A percentile compares a stretch with the other conserved stretches of the same genome.
These are phyloP conservation scores for Tetrastigma voinierianum DNA, from an alignment of 164 flowering plant genomes.

Conservation along the genomic window DNA sequence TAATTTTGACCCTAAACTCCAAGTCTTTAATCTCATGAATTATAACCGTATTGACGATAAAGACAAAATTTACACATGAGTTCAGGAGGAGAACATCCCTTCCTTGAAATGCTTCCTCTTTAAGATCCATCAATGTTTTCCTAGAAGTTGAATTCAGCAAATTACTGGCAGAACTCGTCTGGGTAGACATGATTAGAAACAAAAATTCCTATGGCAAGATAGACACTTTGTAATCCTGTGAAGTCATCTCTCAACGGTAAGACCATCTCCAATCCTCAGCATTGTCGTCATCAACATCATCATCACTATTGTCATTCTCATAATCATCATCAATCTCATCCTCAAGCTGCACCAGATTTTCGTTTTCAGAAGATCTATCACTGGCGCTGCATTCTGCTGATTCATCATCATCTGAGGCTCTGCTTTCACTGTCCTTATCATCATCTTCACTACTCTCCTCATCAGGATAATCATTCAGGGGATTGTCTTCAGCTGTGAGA, in stretches of 20 bases:
- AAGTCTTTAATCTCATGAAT: no score
- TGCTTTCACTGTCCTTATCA: constrained; percentile 30
- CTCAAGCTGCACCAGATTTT: constrained; percentile 2
- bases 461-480: constrained; percentile 71
- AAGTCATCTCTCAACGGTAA: constrained; percentile 1
- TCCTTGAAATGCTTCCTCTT: no score
- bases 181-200: no score
- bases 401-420: constrained; percentile 23
- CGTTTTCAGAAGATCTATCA: constrained; percentile 2
- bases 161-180: no score
- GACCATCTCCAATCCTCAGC: constrained; percentile 17
- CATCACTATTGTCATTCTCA: constrained; percentile 6
- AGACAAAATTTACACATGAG: no score
- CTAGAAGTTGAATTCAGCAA: no score
- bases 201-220: no score
- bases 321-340: constrained; percentile 16
- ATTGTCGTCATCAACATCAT: constrained; percentile 3
- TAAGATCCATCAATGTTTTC: no score
- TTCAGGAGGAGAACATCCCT: no score
- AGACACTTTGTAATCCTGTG: no score
- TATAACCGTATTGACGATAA: no score
- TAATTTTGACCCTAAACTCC: no score
- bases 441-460: constrained; percentile 54
- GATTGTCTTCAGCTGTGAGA: constrained; percentile 61
- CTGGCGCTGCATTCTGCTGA: constrained; percentile 25